Base-by-base conservation (phyloP, 106 monocot species). In the Alisma plantagoaquatica region DNA sequence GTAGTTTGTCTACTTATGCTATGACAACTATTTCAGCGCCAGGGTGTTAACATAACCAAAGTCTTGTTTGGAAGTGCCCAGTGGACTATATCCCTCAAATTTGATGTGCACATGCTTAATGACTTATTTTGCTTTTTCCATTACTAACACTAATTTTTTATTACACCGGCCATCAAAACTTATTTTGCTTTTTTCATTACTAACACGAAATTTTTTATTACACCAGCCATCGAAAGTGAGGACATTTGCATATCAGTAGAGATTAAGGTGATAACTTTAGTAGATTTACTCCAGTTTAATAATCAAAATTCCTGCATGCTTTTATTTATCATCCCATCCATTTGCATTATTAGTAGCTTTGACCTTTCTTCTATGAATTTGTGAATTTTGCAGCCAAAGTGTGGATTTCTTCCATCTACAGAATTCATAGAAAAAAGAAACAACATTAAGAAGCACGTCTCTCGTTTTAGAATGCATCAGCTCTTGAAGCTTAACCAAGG, bases 391-490 rank as follows among this genome's bases (percentile, higher is more conserved):
- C 82, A 88, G 94, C 84, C 88, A 9, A 94, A 88, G 53, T 94
- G 88, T 76, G 88, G 94, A 41, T 88, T 88, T 84, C 80, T 84
- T 30, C 94, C 94, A 31, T 66, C 67, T 51, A 80, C 84, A 43
- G 75, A 84, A 65, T 84, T 75, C 55, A 94, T 87, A 65, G 56
- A 44, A 0, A 29, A 64, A 23, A 51, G 20, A 42, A 88, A 88
- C 64, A 23, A 28, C 61, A 49, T 80, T 41, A 84, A 96, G 65
- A 84, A 75, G 56, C 28, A 26, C 41, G 67, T 81, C 1, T 78
- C 88, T 28, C 71, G 88, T 59, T 96, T 81, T 60, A 96, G 57
- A 62, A 84, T 88, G 94, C 88, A 78, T 81, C 84, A 96, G 67
- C 43, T 75, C n/a, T 33, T 96, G 31, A 94, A 96, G 60, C 65